A percentile compares a stretch with the other conserved stretches of the same genome.
phyloP scores from a whole-genome alignment of 805 yeast genomes.

The Priceomyces fermenticarens region DNA sequence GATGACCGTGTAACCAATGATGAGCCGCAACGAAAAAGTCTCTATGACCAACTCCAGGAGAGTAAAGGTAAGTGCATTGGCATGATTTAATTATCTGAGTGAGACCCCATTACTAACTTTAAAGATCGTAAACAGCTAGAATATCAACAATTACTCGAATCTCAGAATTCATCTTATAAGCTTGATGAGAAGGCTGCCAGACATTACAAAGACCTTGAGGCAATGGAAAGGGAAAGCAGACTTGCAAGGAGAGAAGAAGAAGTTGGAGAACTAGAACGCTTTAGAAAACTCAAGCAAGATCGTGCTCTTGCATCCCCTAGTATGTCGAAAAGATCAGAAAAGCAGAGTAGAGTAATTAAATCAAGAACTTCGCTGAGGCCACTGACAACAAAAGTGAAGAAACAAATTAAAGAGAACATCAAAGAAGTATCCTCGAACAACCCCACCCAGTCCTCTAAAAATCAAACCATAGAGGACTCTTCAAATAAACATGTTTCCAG shows the following conservation, averaged over 20 bases:
- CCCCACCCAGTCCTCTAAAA: no score
- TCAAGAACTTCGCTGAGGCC: not conserved
- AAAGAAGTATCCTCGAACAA: not conserved
- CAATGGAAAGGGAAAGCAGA: constrained; percentile 16
- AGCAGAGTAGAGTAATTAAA: constrained; percentile 1
- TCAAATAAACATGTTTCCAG: no score
- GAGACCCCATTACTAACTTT: constrained; percentile 14
- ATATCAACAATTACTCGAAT: constrained; percentile 24
- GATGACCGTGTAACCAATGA: constrained; percentile 6
- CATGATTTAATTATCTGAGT: not conserved
- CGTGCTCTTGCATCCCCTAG: not conserved
- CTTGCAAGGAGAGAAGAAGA: constrained; percentile 18
- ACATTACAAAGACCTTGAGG: constrained; percentile 28
- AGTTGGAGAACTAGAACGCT: constrained; percentile 16
- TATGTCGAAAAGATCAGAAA: not conserved
- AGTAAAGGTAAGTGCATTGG: constrained; percentile 27
- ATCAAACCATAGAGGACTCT: no score
- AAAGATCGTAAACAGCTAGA: constrained; percentile 31
- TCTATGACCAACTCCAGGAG: constrained; percentile 41
- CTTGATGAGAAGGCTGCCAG: constrained; percentile 33
- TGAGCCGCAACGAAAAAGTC: constrained; percentile 31
- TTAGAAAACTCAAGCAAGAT: constrained; percentile 6
- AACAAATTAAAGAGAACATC: not conserved
- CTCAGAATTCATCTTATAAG: constrained; percentile 39
- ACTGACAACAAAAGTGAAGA: not conserved